Percentiles rank a stretch among this genome's conserved stretches.
Conservation (phyloP, 2,329 filamentous ascomycete genomes). For the Elsinoe ampelina region DNA sequence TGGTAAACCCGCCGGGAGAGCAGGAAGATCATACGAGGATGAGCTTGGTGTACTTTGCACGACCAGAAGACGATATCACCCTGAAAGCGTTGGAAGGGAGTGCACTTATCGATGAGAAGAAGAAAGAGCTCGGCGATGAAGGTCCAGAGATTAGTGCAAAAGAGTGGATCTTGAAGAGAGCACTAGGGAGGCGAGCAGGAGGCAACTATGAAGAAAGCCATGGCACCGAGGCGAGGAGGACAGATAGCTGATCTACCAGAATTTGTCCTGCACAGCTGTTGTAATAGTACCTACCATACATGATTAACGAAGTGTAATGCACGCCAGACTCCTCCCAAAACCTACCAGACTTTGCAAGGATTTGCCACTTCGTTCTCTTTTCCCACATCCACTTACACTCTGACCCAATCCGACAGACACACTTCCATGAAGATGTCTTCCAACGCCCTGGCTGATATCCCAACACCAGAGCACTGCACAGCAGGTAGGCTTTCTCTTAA, state of each 20-base stretch:
- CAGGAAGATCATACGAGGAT: conserved; percentile 18
- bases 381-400: not conserved
- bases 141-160: conserved; percentile 24
- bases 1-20: conserved; percentile 16
- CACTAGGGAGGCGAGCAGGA: conserved; percentile 25
- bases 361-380: not conserved
- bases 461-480: conserved; percentile 45
- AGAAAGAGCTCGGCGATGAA: conserved; percentile 20
- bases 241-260: not conserved
- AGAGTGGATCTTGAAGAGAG: conserved; percentile 35
- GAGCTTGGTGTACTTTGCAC: conserved; percentile 17
- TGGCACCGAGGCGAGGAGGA: conserved; percentile 10
- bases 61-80: conserved; percentile 17
- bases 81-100: conserved; percentile 27
- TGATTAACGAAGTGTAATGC: not conserved
- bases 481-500: conserved; percentile 35
- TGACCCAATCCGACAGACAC: not conserved
- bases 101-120: conserved; percentile 21
- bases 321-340: too few species aligned
- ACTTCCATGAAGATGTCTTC: not conserved
- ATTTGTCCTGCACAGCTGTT: not conserved
- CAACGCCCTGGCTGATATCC: not conserved
- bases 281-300: not conserved
- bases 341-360: too few species aligned
- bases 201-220: conserved; percentile 11